Conservation (phyloP, 495 filamentous ascomycete genomes). For the Penicillium parvum region DNA sequence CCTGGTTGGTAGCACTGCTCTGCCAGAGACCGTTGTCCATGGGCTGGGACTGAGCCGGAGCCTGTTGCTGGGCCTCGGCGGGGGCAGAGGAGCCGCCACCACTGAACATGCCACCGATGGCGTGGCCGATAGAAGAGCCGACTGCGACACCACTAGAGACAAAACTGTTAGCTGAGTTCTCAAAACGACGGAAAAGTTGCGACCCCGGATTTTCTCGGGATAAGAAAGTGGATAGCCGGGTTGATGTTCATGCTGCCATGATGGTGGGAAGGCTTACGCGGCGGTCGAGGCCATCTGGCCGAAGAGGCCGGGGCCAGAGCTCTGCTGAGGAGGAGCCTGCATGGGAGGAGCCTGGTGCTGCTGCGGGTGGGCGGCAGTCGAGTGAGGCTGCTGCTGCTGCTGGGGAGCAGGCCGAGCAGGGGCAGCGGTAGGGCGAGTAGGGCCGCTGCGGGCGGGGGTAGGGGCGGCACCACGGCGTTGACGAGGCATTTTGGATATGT, state of each 20-base stretch:
- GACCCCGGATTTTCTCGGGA: constrained; percentile 13
- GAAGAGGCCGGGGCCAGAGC: constrained; percentile 68
- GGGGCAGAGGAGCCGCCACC: constrained; percentile 59
- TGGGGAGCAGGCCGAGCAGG: constrained; percentile 53
- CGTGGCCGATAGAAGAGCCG: constrained; percentile 91
- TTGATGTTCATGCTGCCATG: no score
- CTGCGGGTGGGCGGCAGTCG: constrained; percentile 62
- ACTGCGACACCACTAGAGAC: constrained; percentile 81
- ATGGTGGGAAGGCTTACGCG: constrained; percentile 54
- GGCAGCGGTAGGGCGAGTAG: constrained; percentile 63
- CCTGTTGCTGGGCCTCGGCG: constrained; percentile 48
- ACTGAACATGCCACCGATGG: constrained; percentile 81
- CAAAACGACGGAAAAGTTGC: not conserved
- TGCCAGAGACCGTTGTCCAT: constrained; percentile 50
- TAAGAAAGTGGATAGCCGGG: not conserved
- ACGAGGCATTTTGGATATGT: constrained; percentile 73
- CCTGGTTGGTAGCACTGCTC: constrained; percentile 48
- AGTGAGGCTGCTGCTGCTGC: constrained; percentile 46
- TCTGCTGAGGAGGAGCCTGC: constrained; percentile 47
- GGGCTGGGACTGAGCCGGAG: constrained; percentile 34
- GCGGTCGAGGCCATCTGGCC: constrained; percentile 85
- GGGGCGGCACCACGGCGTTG: constrained; percentile 61
- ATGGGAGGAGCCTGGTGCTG: constrained; percentile 43
- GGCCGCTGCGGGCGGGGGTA: constrained; percentile 54
- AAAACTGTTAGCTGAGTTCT: constrained; percentile 9